These are phyloP conservation scores for Flagelloscypha sp. DNA, from an alignment of 768 basidiomycete species.

Conservation along the genomic window DNA sequence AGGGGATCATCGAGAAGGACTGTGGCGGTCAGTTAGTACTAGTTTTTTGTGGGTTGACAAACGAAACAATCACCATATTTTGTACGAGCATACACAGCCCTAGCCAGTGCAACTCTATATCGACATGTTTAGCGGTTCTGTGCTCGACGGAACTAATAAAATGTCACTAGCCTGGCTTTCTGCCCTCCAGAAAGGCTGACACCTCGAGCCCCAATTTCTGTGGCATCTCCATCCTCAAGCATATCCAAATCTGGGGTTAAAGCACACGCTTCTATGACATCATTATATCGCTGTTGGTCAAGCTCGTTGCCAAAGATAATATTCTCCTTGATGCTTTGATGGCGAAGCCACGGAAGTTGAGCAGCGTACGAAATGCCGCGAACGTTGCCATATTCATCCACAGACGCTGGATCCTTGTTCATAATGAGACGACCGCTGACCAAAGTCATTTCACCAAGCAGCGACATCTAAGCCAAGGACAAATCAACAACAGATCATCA, in stretches of 20 bases:
- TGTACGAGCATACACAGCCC: slow-evolving; percentile 70
- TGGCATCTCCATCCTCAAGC: slow-evolving; percentile 31
- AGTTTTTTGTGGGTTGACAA: too few species aligned
- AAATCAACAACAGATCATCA: too few species aligned
- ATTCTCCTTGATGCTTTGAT: slow-evolving; percentile 48
- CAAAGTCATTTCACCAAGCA: slow-evolving; percentile 32
- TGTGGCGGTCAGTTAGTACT: too few species aligned
- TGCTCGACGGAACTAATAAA: background rate
- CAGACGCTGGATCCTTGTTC: slow-evolving; percentile 39
- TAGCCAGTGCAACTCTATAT: slow-evolving; percentile 62
- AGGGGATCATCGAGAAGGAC: slow-evolving; percentile 21
- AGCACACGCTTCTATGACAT: slow-evolving; percentile 38
- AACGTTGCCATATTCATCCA: slow-evolving; percentile 55
- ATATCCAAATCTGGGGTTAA: slow-evolving; percentile 37
- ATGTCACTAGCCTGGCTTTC: slow-evolving; percentile 33
- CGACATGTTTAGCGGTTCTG: too few species aligned
- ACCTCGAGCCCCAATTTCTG: slow-evolving; percentile 7
- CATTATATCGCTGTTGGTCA: slow-evolving; percentile 26
- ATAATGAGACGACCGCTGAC: slow-evolving; percentile 27
- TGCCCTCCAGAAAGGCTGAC: background rate
- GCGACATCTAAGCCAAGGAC: slow-evolving; percentile 18
- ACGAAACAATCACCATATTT: too few species aligned
- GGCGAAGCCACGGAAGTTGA: slow-evolving; percentile 39
- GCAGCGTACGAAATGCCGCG: slow-evolving; percentile 41
- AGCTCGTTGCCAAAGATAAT: slow-evolving; percentile 56